phyloP scores from a whole-genome alignment of 2,329 filamentous ascomycete genomes.

The Penicillium aurantiogriseum region DNA sequence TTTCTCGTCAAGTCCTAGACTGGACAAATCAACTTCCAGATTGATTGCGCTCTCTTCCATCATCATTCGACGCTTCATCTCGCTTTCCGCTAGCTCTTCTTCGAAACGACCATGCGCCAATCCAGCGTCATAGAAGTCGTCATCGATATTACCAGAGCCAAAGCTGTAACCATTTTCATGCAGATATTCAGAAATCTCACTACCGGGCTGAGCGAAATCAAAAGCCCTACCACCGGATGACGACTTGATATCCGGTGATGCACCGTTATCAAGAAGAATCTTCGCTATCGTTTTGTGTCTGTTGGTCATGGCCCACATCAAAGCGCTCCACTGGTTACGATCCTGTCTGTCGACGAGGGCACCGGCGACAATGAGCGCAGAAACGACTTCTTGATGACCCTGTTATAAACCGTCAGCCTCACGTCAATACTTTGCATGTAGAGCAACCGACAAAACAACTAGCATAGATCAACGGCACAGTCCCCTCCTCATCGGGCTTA shows the following conservation, averaged over 20 bases:
- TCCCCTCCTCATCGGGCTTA: constrained; percentile 87
- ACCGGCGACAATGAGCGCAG: constrained; percentile 77
- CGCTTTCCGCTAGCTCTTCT: constrained; percentile 94
- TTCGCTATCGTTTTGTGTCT: constrained; percentile 95
- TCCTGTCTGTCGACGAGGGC: constrained; percentile 91
- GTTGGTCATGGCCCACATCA: constrained; percentile 99
- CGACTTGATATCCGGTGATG: constrained; percentile 93
- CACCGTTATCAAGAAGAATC: constrained; percentile 83
- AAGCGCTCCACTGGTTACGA: constrained; percentile 91
- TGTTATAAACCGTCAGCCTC: constrained; percentile 35
- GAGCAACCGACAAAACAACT: constrained; percentile 78
- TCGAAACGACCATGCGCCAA: constrained; percentile 93
- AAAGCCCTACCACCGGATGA: constrained; percentile 90
- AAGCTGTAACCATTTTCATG: constrained; percentile 86
- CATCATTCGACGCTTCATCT: constrained; percentile 86
- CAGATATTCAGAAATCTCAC: constrained; percentile 93
- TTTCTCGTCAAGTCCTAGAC: constrained; percentile 92
- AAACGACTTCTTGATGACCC: constrained; percentile 87
- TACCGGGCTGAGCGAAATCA: constrained; percentile 92
- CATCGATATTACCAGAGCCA: constrained; percentile 44
- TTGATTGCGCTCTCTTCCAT: constrained; percentile 99
- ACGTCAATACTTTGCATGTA: constrained; percentile 1
- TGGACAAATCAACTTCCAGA: constrained; percentile 91
- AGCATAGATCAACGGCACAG: constrained; percentile 93
- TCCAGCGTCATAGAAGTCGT: constrained; percentile 92